Conservation (phyloP, 75 land plant genomes). For the Chamaecyparis obtusa region DNA sequence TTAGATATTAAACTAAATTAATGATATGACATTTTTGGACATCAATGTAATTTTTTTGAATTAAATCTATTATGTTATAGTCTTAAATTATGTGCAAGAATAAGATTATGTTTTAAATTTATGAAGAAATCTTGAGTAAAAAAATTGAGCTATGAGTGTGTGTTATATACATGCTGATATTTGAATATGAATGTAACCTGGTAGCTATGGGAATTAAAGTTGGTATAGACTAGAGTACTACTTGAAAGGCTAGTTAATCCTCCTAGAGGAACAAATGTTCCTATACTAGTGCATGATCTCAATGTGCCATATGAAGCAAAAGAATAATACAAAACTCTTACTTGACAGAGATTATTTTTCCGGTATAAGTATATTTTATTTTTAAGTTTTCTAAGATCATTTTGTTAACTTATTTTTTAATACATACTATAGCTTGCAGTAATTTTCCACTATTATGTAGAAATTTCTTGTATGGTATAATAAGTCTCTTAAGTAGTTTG, state of each 20-base stretch:
- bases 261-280: slow-evolving; percentile 24
- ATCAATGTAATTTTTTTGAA: background rate
- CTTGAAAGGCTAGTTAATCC: slow-evolving; percentile 45
- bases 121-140: background rate
- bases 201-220: slow-evolving; percentile 90
- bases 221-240: slow-evolving; percentile 88
- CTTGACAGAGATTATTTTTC: slow-evolving; percentile 81
- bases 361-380: slow-evolving; percentile 37
- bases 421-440: background rate
- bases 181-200: background rate
- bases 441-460: background rate
- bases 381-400: background rate
- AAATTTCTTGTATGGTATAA: background rate
- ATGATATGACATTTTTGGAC: background rate
- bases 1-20: background rate
- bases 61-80: too few relatives aligned
- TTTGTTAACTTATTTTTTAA: background rate
- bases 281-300: slow-evolving; percentile 79
- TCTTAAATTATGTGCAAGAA: too few relatives aligned
- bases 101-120: too few relatives aligned
- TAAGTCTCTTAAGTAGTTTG: background rate
- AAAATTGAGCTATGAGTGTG: background rate
- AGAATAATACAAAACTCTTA: slow-evolving; percentile 91
- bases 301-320: slow-evolving; percentile 92
- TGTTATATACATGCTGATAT: background rate